These are phyloP conservation scores for Hansfordia pulvinata DNA, from an alignment of 2,329 filamentous ascomycete species.

Conservation along the genomic window DNA sequence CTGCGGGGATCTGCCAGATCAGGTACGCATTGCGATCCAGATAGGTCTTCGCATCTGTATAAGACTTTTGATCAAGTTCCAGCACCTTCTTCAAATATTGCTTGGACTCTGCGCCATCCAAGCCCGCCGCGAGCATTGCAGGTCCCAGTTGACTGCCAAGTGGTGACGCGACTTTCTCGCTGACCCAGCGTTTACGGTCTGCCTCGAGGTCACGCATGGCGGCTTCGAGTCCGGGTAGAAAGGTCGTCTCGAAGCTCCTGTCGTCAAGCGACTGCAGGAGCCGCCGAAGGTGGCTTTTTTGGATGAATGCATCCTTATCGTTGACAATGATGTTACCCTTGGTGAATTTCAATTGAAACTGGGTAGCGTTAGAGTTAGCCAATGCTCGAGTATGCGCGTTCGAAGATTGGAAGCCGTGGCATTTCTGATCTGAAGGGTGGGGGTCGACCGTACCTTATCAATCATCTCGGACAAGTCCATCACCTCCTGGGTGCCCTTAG, in stretches of 20 bases:
- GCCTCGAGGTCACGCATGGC: constrained; percentile 2
- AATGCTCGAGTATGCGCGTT: constrained; percentile 9
- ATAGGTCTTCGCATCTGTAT: constrained; percentile 5
- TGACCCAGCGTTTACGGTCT: constrained; percentile 1
- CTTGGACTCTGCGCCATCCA: too few species aligned
- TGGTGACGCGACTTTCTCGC: too few species aligned
- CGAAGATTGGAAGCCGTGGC: too few species aligned
- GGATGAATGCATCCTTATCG: constrained; percentile 69
- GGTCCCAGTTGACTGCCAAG: too few species aligned
- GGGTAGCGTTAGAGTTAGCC: not conserved
- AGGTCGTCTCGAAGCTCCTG: constrained; percentile 1
- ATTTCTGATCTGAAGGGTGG: constrained; percentile 1
- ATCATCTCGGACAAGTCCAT: constrained; percentile 60
- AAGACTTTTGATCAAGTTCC: constrained; percentile 7
- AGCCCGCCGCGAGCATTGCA: too few species aligned
- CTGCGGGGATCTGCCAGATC: constrained; percentile 11
- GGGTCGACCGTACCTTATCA: constrained; percentile 38
- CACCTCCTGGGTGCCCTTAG: constrained; percentile 43
- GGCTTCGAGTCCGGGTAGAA: constrained; percentile 2
- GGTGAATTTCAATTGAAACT: constrained; percentile 82
- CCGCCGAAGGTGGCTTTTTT: constrained; percentile 22
- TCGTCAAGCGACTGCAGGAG: constrained; percentile 1
- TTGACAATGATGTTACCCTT: constrained; percentile 79
- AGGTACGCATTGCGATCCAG: constrained; percentile 11
- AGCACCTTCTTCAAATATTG: constrained; percentile 10